A percentile compares a stretch with the other conserved stretches of the same genome.
Conservation (phyloP, 2,329 filamentous ascomycete genomes). For the Aspergillus sp. region DNA sequence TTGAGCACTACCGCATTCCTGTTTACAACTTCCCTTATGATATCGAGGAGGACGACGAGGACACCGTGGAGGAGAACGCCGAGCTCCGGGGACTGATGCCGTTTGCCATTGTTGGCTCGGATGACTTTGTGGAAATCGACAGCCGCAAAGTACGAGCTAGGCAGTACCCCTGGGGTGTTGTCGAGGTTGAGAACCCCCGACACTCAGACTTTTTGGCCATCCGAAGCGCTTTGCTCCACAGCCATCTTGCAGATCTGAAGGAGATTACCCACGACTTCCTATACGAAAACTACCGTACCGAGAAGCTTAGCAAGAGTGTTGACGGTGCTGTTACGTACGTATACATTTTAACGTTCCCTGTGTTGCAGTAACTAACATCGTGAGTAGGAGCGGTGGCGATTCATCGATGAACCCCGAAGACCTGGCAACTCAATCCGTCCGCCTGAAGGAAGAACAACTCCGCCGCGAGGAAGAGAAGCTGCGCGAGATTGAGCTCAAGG, state of each 20-base stretch:
- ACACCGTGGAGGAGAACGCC: constrained; percentile 98
- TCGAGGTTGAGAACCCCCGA: constrained; percentile 98
- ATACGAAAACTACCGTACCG: constrained; percentile 99
- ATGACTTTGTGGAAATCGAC: constrained; percentile 91
- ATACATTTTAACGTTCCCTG: not conserved
- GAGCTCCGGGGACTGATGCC: constrained; percentile 97
- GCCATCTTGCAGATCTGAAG: constrained; percentile 96
- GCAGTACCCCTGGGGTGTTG: constrained; percentile 98
- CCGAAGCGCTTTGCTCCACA: constrained; percentile 92
- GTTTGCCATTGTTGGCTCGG: constrained; percentile 96
- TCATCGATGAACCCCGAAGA: constrained; percentile 98
- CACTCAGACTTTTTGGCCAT: constrained; percentile 99
- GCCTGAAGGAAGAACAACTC: constrained; percentile 99
- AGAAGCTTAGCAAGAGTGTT: constrained; percentile 99
- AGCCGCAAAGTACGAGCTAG: constrained; percentile 89
- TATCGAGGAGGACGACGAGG: constrained; percentile 98
- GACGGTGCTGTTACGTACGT: constrained; percentile 87
- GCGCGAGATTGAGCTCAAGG: constrained; percentile 98
- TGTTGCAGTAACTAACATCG: constrained; percentile 16
- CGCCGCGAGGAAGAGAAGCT: constrained; percentile 99
- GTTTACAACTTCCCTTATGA: constrained; percentile 99
- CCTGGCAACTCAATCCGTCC: constrained; percentile 92
- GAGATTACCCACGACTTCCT: constrained; percentile 99
- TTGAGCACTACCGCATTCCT: constrained; percentile 98
- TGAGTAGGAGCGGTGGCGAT: constrained; percentile 55